phyloP scores from a whole-genome alignment of 129 eudicot genomes.

The Flaveria ramosissima region DNA sequence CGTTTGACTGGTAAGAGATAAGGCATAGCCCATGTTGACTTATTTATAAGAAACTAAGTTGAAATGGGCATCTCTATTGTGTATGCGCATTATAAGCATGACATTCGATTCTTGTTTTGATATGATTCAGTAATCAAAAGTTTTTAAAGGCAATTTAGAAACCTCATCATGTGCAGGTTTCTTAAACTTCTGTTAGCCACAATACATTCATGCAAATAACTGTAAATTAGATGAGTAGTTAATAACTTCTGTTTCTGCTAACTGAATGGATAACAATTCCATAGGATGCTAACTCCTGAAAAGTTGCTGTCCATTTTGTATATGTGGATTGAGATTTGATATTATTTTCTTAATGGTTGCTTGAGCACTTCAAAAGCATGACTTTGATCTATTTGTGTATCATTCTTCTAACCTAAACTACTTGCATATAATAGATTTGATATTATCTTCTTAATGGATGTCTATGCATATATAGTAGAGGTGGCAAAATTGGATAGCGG shows the following conservation, averaged over 20 bases:
- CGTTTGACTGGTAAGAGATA: not conserved
- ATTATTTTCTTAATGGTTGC: not conserved
- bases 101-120: no score
- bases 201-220: no score
- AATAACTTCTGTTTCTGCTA: not conserved
- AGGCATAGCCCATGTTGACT: not conserved
- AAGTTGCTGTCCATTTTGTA: not conserved
- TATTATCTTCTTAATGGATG: no score
- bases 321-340: not conserved
- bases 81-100: no score
- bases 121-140: no score
- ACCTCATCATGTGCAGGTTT: no score
- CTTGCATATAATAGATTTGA: no score
- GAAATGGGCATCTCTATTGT: no score
- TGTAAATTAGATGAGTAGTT: no score
- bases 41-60: not conserved
- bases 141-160: no score
- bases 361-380: not conserved
- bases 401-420: not conserved
- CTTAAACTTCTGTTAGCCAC: no score
- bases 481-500: not conserved
- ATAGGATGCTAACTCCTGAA: not conserved
- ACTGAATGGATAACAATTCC: conserved; percentile 1
- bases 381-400: not conserved
- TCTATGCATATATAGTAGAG: not conserved